Percentiles rank a stretch among this genome's conserved stretches.
These are phyloP conservation scores for Leccinum ochraceum DNA, from an alignment of 768 basidiomycete species.

Conservation along the genomic window DNA sequence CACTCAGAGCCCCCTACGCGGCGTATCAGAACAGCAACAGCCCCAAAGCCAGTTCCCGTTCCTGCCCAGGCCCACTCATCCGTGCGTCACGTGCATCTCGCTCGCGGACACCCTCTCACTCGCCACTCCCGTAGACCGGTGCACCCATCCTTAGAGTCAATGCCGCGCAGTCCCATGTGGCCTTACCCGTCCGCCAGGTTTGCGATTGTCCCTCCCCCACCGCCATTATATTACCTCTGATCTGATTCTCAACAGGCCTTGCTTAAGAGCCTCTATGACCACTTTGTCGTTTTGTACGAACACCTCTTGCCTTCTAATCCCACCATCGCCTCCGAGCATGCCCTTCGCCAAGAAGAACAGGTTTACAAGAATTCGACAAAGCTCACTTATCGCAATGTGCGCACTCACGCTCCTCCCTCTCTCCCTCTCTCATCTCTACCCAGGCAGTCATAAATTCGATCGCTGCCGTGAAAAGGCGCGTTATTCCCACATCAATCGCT, in stretches of 20 bases:
- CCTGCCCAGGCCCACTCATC: slow-evolving; percentile 39
- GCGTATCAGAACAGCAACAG: slow-evolving; percentile 53
- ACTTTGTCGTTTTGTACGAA: slow-evolving; percentile 70
- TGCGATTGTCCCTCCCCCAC: slow-evolving; percentile 19
- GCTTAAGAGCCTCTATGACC: slow-evolving; percentile 73
- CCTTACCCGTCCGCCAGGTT: slow-evolving; percentile 76
- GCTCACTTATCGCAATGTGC: slow-evolving; percentile 80
- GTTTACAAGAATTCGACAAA: slow-evolving; percentile 75
- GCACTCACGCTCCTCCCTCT: slow-evolving; percentile 18
- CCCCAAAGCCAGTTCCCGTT: slow-evolving; percentile 44
- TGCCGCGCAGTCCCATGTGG: slow-evolving; percentile 68
- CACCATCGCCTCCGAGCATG: slow-evolving; percentile 71
- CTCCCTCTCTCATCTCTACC: slow-evolving; percentile 14
- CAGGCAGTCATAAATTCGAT: slow-evolving; percentile 56
- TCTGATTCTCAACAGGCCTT: slow-evolving; percentile 50
- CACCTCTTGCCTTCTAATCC: slow-evolving; percentile 54
- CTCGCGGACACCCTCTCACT: background rate
- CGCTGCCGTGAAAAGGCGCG: slow-evolving; percentile 51
- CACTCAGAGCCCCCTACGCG: slow-evolving; percentile 60
- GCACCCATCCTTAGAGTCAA: slow-evolving; percentile 66
- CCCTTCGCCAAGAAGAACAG: slow-evolving; percentile 79
- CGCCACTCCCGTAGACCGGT: slow-evolving; percentile 43
- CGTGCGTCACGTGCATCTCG: slow-evolving; percentile 17
- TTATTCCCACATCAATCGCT: slow-evolving; percentile 53
- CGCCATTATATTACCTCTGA: background rate